Percentiles rank a stretch among this genome's conserved stretches.
Conservation (phyloP, 441 rosid genomes). For the Adansonia grandidieri region DNA sequence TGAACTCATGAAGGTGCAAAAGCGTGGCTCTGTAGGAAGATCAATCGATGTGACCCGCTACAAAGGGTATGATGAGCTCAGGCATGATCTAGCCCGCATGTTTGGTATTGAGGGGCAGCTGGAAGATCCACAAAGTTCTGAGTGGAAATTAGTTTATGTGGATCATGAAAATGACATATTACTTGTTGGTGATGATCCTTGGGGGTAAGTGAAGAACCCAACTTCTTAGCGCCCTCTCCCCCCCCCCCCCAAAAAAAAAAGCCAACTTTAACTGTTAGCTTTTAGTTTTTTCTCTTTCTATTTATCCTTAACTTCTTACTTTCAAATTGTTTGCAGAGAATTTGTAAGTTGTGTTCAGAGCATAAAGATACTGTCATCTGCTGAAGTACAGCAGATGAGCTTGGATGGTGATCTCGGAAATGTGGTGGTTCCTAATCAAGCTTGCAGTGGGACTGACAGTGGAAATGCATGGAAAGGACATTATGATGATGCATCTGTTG, state of each 20-base stretch:
- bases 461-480: constrained; percentile 91
- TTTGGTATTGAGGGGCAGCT: constrained; percentile 92
- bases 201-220: constrained; percentile 74
- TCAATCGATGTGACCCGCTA: constrained; percentile 92
- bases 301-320: neutral
- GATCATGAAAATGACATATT: constrained; percentile 93
- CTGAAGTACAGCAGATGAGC: constrained; percentile 97
- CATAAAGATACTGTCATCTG: constrained; percentile 92
- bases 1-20: constrained; percentile 69
- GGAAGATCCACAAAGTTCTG: constrained; percentile 90
- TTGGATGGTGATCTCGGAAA: constrained; percentile 82
- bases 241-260: no score
- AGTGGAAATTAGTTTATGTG: constrained; percentile 87
- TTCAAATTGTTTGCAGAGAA: constrained; percentile 56
- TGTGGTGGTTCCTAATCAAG: constrained; percentile 69
- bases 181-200: constrained; percentile 96
- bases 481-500: constrained; percentile 79
- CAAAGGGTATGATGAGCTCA: constrained; percentile 76
- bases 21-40: constrained; percentile 97
- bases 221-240: neutral
- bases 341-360: constrained; percentile 90
- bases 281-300: neutral
- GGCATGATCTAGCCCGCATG: constrained; percentile 89
- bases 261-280: neutral
- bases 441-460: constrained; percentile 87